Evolutionary conservation across 768 basidiomycete species (phyloP), one percentile per base, ranked within the genome.

Genomic region (Boletus subparvulus): DNA sequence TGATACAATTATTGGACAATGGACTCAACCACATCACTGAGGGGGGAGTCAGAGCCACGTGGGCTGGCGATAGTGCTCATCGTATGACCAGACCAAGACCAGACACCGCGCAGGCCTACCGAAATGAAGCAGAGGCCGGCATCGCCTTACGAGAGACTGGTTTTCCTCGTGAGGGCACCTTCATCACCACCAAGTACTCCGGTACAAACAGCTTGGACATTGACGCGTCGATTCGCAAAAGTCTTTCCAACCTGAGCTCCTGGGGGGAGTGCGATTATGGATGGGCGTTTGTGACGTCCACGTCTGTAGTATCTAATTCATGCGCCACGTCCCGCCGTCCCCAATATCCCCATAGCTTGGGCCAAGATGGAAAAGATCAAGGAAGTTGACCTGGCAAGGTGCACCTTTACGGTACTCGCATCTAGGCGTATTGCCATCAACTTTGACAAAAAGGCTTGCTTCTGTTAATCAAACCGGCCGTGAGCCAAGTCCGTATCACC

Each of bases 381-480:
- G 60, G 70, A 74, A 19, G 72, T 78, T n/a, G 86, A 86, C 1
- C 71, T 84, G 3, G 80, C 78, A 52, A 87, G 82, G 85, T 84
- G 50, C 37, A 73, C 59, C n/a, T 14, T 43, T 33, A 47, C 30
- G 3, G 13, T 9, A n/a, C 26, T 11, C 11, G 2, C 21, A 24
- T 9, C 5, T 60, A 86, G 84, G 81, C 86, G 82, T 67, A 87
- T 88, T 52, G 84, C 89, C 40, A 85, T 83, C 72, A 90, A 90
- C 73, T 89, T 87, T 63, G 74, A 74, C 13, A 76, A 83, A 13
- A 53, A 74, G 1, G 21, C 70, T 89, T 14, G 75, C 72, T n/a
- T 79, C 79, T 2, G 84, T 84, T 9, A 83, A 71, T 86, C 61
- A 80, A 79, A 61, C 88, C 87, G 0, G 84, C 75, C 2, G 84